phyloP scores from a whole-genome alignment of 2,329 filamentous ascomycete species.

The Leptographium galeiforme region DNA sequence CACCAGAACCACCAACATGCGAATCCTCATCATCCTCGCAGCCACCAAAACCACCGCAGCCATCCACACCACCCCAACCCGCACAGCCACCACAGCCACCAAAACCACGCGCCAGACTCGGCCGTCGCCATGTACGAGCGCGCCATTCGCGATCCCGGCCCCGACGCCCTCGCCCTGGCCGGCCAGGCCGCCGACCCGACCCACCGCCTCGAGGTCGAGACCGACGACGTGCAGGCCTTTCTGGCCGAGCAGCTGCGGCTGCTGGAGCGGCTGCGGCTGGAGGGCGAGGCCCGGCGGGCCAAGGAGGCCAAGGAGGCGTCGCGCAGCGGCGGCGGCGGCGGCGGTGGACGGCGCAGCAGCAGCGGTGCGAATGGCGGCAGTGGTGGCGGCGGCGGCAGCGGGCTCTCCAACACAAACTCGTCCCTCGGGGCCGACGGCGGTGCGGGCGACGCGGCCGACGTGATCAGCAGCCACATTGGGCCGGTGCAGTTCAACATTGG shows the following conservation, averaged over 20 bases:
- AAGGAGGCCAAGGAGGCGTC: slow-evolving; percentile 23
- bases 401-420: slow-evolving; percentile 12
- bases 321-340: slow-evolving; percentile 5
- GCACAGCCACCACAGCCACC: slow-evolving; percentile 12
- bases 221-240: slow-evolving; percentile 67
- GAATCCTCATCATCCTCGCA: too few species aligned
- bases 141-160: slow-evolving; percentile 62
- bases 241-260: slow-evolving; percentile 60
- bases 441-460: slow-evolving; percentile 18
- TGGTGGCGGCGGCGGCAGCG: slow-evolving; percentile 13
- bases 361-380: slow-evolving; percentile 5
- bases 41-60: background rate
- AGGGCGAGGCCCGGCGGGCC: slow-evolving; percentile 26
- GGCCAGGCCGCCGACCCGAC: background rate
- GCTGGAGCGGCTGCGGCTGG: slow-evolving; percentile 51
- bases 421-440: slow-evolving; percentile 3
- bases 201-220: slow-evolving; percentile 42
- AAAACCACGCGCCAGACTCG: slow-evolving; percentile 28
- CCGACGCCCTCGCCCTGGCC: slow-evolving; percentile 43
- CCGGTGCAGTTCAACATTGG: slow-evolving; percentile 98
- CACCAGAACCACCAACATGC: slow-evolving; percentile 5
- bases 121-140: slow-evolving; percentile 66
- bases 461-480: slow-evolving; percentile 68
- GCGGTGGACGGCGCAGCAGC: slow-evolving; percentile 5
- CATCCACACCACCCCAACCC: background rate